A percentile compares a stretch with the other conserved stretches of the same genome.
These are phyloP conservation scores for Salvia rosmarinus DNA, from an alignment of 257 asterid genomes.

Conservation along the genomic window DNA sequence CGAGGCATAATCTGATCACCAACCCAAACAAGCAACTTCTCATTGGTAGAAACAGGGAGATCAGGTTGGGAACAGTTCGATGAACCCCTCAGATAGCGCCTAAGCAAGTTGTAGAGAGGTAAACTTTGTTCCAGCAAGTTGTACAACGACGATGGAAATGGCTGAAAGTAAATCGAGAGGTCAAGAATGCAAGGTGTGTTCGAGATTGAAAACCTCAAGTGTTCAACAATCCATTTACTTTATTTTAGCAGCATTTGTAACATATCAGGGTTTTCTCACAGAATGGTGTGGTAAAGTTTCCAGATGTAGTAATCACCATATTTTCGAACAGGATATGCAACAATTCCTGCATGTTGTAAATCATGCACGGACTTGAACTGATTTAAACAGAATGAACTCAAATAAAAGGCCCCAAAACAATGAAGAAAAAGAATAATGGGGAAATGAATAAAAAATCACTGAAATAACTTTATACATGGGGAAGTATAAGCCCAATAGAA, in stretches of 20 bases:
- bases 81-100: slow-evolving; percentile 43
- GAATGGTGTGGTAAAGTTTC: neutral
- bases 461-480: neutral
- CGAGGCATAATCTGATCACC: slow-evolving; percentile 88
- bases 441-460: neutral
- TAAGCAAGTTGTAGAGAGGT: slow-evolving; percentile 83
- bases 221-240: neutral
- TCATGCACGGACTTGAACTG: slow-evolving; percentile 2
- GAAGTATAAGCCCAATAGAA: neutral
- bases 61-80: slow-evolving; percentile 43
- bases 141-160: slow-evolving; percentile 69
- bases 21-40: slow-evolving; percentile 90
- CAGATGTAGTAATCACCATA: neutral
- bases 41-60: slow-evolving; percentile 79
- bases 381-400: neutral
- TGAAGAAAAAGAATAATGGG: neutral
- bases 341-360: slow-evolving; percentile 11
- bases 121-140: slow-evolving; percentile 81
- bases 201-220: slow-evolving; percentile 22
- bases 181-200: slow-evolving; percentile 21
- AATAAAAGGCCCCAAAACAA: neutral
- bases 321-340: neutral
- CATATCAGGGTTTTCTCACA: slow-evolving; percentile 2
- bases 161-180: slow-evolving; percentile 48
- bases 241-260: neutral